These are phyloP conservation scores for Lachancea cidri DNA, from an alignment of 805 yeast genomes.

Conservation along the genomic window DNA sequence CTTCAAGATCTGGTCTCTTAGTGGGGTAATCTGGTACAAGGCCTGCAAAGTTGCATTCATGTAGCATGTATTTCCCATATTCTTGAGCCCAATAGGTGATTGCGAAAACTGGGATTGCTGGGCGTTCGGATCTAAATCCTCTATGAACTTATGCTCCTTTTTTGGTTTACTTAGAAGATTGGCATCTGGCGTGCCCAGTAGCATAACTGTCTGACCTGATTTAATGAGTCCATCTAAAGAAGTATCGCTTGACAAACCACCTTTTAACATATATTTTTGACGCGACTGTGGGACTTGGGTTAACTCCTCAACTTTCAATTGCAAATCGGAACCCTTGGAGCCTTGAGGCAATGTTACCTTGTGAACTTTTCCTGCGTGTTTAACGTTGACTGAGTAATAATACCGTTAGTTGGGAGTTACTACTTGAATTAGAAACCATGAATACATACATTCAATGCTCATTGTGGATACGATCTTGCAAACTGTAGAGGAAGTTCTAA, in stretches of 20 bases:
- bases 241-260: conserved; percentile 71
- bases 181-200: conserved; percentile 84
- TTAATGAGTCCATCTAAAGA: conserved; percentile 44
- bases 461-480: not conserved
- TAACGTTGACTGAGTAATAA: conserved; percentile 36
- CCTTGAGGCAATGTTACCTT: conserved; percentile 35
- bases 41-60: conserved; percentile 87
- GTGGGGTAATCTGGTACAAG: conserved; percentile 70
- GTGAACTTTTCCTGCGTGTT: conserved; percentile 65
- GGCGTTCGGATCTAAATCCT: conserved; percentile 50
- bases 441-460: conserved; percentile 6
- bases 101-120: conserved; percentile 35
- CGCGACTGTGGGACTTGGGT: conserved; percentile 85
- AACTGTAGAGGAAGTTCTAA: too few species aligned
- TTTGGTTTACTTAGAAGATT: conserved; percentile 49
- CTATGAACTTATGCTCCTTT: conserved; percentile 54
- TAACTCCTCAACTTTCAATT: conserved; percentile 59
- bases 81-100: conserved; percentile 86
- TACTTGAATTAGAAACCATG: not conserved
- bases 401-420: conserved; percentile 4
- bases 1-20: conserved; percentile 56
- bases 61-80: conserved; percentile 95
- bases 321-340: conserved; percentile 49
- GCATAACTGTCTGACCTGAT: conserved; percentile 69
- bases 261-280: conserved; percentile 86